Evolutionary conservation across 2,329 filamentous ascomycete species (phyloP).

Genomic region (Harringtonia aguacate): DNA sequence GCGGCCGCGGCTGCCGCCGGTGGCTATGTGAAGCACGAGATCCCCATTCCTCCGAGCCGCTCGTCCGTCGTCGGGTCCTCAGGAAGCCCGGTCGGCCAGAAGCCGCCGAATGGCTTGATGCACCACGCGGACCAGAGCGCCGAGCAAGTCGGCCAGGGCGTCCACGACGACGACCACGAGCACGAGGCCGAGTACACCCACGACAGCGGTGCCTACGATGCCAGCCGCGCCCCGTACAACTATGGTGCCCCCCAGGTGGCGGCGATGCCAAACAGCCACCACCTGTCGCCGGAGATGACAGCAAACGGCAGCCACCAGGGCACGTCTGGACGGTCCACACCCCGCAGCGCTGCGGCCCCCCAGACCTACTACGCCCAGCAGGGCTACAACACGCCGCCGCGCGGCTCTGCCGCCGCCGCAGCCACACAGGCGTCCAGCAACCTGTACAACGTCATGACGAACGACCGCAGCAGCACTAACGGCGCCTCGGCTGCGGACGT

Average conservation of each 20-base stretch:
- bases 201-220: slow-evolving; percentile 63
- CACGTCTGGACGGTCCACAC: slow-evolving; percentile 74
- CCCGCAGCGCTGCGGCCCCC: slow-evolving; percentile 62
- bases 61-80: slow-evolving; percentile 46
- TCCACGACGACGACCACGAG: slow-evolving; percentile 58
- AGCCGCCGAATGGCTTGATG: slow-evolving; percentile 56
- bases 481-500: slow-evolving; percentile 56
- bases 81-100: slow-evolving; percentile 44
- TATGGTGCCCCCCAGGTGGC: slow-evolving; percentile 55
- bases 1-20: slow-evolving; percentile 15
- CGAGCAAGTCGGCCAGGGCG: slow-evolving; percentile 40
- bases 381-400: slow-evolving; percentile 72
- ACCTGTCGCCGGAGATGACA: slow-evolving; percentile 73
- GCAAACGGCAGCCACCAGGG: slow-evolving; percentile 72
- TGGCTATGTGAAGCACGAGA: slow-evolving; percentile 72
- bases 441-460: slow-evolving; percentile 82
- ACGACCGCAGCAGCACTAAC: slow-evolving; percentile 57
- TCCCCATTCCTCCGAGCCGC: slow-evolving; percentile 60
- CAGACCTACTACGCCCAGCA: slow-evolving; percentile 63
- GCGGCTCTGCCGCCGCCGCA: slow-evolving; percentile 33
- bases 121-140: slow-evolving; percentile 38
- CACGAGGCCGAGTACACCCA: slow-evolving; percentile 81
- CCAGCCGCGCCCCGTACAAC: slow-evolving; percentile 61
- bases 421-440: slow-evolving; percentile 56
- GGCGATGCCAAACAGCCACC: slow-evolving; percentile 58